These are phyloP conservation scores for Calonectria henricotiae DNA, from an alignment of 2,329 filamentous ascomycete species.

Conservation along the genomic window DNA sequence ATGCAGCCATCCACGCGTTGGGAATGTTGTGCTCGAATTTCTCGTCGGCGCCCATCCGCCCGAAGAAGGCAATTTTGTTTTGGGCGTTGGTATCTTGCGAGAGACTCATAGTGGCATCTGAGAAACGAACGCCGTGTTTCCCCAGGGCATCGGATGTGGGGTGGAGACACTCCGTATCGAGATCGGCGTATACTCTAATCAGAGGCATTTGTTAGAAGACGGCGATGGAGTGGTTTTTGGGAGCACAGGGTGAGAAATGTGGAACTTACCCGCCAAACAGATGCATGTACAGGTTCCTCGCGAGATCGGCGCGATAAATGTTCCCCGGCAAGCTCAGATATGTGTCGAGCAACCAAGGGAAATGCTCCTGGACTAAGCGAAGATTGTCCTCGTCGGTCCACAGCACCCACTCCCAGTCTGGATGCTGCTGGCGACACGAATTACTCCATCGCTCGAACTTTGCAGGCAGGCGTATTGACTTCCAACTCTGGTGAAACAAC, in stretches of 20 bases:
- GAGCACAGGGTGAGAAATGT: neutral
- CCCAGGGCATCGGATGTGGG: slow-evolving; percentile 48
- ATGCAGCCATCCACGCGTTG: slow-evolving; percentile 59
- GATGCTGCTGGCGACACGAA: slow-evolving; percentile 53
- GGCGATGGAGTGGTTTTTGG: no score
- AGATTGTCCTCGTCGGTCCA: slow-evolving; percentile 60
- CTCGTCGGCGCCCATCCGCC: slow-evolving; percentile 55
- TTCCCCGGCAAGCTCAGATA: slow-evolving; percentile 53
- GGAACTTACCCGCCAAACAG: slow-evolving; percentile 56
- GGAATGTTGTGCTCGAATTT: slow-evolving; percentile 55
- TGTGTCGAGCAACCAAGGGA: slow-evolving; percentile 54
- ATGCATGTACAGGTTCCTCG: slow-evolving; percentile 58
- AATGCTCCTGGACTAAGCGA: slow-evolving; percentile 53
- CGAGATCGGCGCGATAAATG: slow-evolving; percentile 56
- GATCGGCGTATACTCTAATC: slow-evolving; percentile 43
- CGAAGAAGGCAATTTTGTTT: slow-evolving; percentile 50
- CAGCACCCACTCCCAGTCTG: slow-evolving; percentile 58
- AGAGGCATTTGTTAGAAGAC: neutral
- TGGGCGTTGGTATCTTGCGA: neutral
- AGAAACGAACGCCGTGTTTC: slow-evolving; percentile 43
- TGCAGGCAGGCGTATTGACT: slow-evolving; percentile 45
- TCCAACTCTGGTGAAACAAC: slow-evolving; percentile 54
- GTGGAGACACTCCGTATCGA: slow-evolving; percentile 54
- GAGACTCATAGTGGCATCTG: neutral
- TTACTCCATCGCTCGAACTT: slow-evolving; percentile 56